A percentile compares a stretch with the other conserved stretches of the same genome.
Evolutionary conservation across 164 flowering plant genomes (phyloP).

Genomic region (Platanus orientalis): DNA sequence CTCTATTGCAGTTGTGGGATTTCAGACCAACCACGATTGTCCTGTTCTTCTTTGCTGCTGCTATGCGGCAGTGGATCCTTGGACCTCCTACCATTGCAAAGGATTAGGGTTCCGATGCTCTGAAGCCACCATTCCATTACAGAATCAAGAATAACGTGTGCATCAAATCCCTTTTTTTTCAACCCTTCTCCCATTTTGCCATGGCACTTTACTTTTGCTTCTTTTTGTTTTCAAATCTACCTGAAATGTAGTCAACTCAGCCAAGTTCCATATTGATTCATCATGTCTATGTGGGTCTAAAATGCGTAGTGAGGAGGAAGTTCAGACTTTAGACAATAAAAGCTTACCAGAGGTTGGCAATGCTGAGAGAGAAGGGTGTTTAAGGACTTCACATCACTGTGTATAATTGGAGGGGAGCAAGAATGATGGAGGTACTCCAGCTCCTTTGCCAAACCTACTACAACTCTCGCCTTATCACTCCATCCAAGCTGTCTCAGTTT

Average conservation of each 20-base stretch:
- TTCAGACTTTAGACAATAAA: too few relatives aligned
- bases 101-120: neutral
- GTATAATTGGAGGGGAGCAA: too few relatives aligned
- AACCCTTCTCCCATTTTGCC: too few relatives aligned
- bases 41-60: slow-evolving; percentile 19
- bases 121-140: neutral
- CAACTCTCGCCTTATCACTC: slow-evolving; percentile 34
- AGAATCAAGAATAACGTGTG: too few relatives aligned
- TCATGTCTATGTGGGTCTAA: too few relatives aligned
- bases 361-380: slow-evolving; percentile 36
- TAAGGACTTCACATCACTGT: slow-evolving; percentile 40
- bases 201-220: too few relatives aligned
- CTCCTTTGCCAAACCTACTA: slow-evolving; percentile 42
- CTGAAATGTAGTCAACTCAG: too few relatives aligned
- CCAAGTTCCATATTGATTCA: too few relatives aligned
- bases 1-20: slow-evolving; percentile 30
- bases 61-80: neutral
- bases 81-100: slow-evolving; percentile 1
- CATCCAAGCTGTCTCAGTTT: slow-evolving; percentile 27
- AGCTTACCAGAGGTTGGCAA: slow-evolving; percentile 35
- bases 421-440: slow-evolving; percentile 37
- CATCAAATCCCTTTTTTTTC: too few relatives aligned
- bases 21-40: slow-evolving; percentile 37
- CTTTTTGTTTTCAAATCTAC: too few relatives aligned
- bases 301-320: too few relatives aligned